Base-by-base conservation (phyloP, 805 yeast species). In the Candida parachauliodes region DNA sequence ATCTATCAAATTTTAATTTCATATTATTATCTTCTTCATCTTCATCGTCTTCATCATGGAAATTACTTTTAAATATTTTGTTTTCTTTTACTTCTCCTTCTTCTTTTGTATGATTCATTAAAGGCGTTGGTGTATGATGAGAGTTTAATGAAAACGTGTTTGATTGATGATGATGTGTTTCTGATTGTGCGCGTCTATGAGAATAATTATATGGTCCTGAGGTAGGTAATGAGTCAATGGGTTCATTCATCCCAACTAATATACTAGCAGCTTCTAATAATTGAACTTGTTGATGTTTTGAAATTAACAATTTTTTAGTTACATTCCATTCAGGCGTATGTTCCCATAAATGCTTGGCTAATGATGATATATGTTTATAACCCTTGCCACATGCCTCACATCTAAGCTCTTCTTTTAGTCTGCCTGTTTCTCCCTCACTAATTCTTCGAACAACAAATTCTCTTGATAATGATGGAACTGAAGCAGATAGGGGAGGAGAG, bases 351-450 rank as follows among this genome's bases (percentile, higher is more conserved):
- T 86, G 95, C 58, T 86, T 86, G 2, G 94, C 93, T 42, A 86
- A 70, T n/a, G 89, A 81, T 1, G 88, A 80, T 5, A 87, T 83
- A 62, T 87, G 96, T 56, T 86, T 88, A 57, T 87, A 87, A 16
- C 93, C 94, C 59, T 87, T 87, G 3, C 95, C 95, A 51, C 96
- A 87, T 3, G 93, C 87, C 58, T 88, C 94, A 65, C 95, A 87
- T 51, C 81, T 81, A 45, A 87, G 71, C 53, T 83, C 89, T 54
- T 87, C 94, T 57, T 86, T 87, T 34, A 84, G 68, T 33, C 95
- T 64, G 16, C 94, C 94, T 3, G 88, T 77, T 55, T 85, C 94
- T 32, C 95, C 95, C 57, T 86, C 95, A 34, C 86, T 77, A 37
- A 84, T 84, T 39, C 95, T 68, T 44, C 95, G 70, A 11, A 83